Evolutionary conservation across 2,329 filamentous ascomycete genomes (phyloP).

Genomic region (Ophiocordyceps camponoti-saundersi): DNA sequence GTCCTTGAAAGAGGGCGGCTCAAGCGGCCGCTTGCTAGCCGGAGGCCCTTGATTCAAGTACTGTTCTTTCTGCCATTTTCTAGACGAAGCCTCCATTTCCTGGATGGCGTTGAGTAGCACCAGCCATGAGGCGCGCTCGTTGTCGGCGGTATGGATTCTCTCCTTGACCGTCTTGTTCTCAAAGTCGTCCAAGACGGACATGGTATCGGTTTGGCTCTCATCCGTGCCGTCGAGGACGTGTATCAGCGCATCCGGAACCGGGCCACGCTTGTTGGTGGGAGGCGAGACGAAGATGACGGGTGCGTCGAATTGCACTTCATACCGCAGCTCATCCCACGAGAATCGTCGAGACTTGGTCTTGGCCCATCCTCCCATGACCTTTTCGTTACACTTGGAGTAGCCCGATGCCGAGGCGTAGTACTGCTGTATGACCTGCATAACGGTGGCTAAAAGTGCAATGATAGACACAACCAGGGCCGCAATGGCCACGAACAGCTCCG

Average conservation of each 20-base stretch:
- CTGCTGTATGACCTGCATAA: constrained; percentile 31
- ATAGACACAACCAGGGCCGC: constrained; percentile 29
- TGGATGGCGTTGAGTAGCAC: constrained; percentile 31
- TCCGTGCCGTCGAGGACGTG: constrained; percentile 20
- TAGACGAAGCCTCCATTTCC: constrained; percentile 28
- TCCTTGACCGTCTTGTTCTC: constrained; percentile 10
- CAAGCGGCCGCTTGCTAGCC: constrained; percentile 1
- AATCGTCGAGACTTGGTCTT: constrained; percentile 21
- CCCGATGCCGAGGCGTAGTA: constrained; percentile 32
- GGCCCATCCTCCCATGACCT: constrained; percentile 30
- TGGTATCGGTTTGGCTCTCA: constrained; percentile 18
- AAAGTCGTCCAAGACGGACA: constrained; percentile 14
- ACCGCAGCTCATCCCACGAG: constrained; percentile 25
- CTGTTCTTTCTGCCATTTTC: constrained; percentile 24
- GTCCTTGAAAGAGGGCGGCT: constrained; percentile 9
- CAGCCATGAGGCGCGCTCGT: constrained; percentile 38
- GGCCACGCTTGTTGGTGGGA: constrained; percentile 21
- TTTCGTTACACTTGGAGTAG: constrained; percentile 28
- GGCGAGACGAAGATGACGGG: constrained; percentile 33
- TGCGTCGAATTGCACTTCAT: constrained; percentile 29
- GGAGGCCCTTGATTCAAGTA: constrained; percentile 11
- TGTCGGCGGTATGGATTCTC: constrained; percentile 35
- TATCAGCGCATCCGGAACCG: constrained; percentile 14
- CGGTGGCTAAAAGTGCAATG: constrained; percentile 25
- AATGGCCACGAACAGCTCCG: constrained; percentile 21